phyloP scores from a whole-genome alignment of 139 green algal genomes.

The Chlorella sorokiniana region DNA sequence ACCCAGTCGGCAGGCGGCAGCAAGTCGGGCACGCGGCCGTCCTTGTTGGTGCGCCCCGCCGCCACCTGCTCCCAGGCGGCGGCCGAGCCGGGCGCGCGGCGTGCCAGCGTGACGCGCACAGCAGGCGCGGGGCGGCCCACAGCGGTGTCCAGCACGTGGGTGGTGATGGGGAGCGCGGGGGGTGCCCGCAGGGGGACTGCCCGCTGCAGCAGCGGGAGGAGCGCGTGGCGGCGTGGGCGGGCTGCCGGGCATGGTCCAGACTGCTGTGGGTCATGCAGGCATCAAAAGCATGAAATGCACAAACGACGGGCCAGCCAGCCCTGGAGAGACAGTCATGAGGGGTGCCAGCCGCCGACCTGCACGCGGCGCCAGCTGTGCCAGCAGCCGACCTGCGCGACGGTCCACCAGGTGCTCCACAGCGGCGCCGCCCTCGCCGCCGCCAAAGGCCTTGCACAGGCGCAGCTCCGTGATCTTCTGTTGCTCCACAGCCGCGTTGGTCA shows the following conservation, averaged over 20 bases:
- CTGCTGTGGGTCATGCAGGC: background rate
- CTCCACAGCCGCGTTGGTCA: slow-evolving; percentile 75
- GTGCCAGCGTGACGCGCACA: slow-evolving; percentile 67
- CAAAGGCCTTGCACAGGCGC: slow-evolving; percentile 70
- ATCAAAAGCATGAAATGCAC: background rate
- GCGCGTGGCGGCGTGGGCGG: background rate
- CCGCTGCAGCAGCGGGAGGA: background rate
- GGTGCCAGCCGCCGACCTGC: slow-evolving; percentile 4
- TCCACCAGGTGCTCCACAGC: slow-evolving; percentile 20
- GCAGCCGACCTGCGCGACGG: slow-evolving; percentile 56
- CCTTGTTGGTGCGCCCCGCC: slow-evolving; percentile 70
- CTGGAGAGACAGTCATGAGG: too few relatives aligned
- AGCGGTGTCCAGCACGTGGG: slow-evolving; percentile 90
- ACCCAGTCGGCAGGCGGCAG: slow-evolving; percentile 62
- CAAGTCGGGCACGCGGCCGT: slow-evolving; percentile 72
- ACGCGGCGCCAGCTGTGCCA: slow-evolving; percentile 48
- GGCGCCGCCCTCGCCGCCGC: background rate
- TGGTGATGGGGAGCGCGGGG: slow-evolving; percentile 88
- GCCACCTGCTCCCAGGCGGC: slow-evolving; percentile 58
- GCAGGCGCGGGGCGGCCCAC: slow-evolving; percentile 79
- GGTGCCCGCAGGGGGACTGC: background rate
- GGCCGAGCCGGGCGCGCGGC: slow-evolving; percentile 36
- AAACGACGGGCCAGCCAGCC: background rate
- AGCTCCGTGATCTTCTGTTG: slow-evolving; percentile 98
- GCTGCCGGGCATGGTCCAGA: background rate